Evolutionary conservation across 202 grass and related monocot species (phyloP).

Genomic region (Miscanthus sacchariflorus): DNA sequence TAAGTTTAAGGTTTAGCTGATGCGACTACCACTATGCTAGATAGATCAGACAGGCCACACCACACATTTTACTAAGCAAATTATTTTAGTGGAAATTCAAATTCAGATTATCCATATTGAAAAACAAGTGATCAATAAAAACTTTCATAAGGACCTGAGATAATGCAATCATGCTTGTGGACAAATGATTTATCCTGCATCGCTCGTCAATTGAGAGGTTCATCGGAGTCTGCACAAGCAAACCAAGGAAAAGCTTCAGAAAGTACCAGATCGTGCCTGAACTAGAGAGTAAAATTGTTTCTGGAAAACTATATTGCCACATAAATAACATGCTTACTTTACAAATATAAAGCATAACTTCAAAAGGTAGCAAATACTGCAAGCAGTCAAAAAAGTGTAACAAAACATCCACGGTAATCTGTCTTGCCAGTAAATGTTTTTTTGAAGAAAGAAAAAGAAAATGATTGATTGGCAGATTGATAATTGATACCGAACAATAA

Average conservation of each 20-base stretch:
- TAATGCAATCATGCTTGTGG: slow-evolving; percentile 76
- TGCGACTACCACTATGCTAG: slow-evolving; percentile 2
- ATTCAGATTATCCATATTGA: neutral
- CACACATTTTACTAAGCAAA: slow-evolving; percentile 17
- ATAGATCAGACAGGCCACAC: slow-evolving; percentile 20
- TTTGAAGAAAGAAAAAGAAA: slow-evolving; percentile 24
- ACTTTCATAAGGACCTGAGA: slow-evolving; percentile 55
- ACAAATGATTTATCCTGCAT: slow-evolving; percentile 85
- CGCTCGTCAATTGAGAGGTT: slow-evolving; percentile 71
- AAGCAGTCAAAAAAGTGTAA: neutral
- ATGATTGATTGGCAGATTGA: slow-evolving; percentile 11
- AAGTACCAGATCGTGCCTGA: neutral
- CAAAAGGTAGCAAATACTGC: neutral
- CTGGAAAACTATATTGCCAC: neutral
- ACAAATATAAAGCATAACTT: too few relatives aligned
- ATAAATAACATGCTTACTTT: too few relatives aligned
- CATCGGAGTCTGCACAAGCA: slow-evolving; percentile 68
- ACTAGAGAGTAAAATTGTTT: slow-evolving; percentile 1
- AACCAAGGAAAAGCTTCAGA: slow-evolving; percentile 25
- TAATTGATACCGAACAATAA: slow-evolving; percentile 31
- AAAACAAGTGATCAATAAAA: slow-evolving; percentile 13
- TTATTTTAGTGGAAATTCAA: slow-evolving; percentile 25
- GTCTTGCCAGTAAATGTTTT: neutral
- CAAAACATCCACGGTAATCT: neutral
- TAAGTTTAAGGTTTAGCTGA: slow-evolving; percentile 18